Base-by-base conservation (phyloP, 2,329 filamentous ascomycete genomes). In the Cytospora paraplurivora region DNA sequence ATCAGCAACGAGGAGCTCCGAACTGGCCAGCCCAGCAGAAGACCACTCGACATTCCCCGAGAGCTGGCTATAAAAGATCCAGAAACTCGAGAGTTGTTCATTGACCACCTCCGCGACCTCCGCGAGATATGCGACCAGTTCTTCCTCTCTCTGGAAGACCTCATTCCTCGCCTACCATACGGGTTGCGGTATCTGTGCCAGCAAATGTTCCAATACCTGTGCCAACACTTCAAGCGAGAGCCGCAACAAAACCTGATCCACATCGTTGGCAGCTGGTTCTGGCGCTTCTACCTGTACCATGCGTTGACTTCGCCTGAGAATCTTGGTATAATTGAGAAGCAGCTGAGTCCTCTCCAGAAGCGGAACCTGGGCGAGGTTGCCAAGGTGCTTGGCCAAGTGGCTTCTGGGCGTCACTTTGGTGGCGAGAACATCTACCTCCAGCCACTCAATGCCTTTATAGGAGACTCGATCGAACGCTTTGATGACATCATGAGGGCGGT, bases 1-100 rank as follows among this genome's bases (percentile, higher is more conserved):
- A 96, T 99, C 78, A 98, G 96, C 78, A 97, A 99, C 71, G 94
- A 98, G 76, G 95, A 99, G 77, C 86, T 99, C 32, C 88, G 92
- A 19, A 99, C 95, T 0, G 95, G 95, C 5, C 87, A 88, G 68
- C 87, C 92, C 21, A 97, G 93, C 74, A 85, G 85, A 56, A 85
- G 95, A 67, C 90, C 88, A 38, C 86, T 92, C 15, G 93, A 97
- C 69, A 89, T 99, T 38, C 90, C 92, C 0, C 87, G 93, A 67
- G 95, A 99, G 74, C 84, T 96, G 69, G 95, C 95, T n/a, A 97
- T 99, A 74, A 89, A 93, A 69, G 95, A 99, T 72, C 89, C 89
- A 0, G 95, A 99, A 76, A 98, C 95, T 1, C 87, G 94, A 70
- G 88, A 90, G 65, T 88, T 93, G 33, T 99, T 99, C 74, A 96